Conservation (phyloP, 1,139 yeast genomes). For the Debaryomyces sp. region DNA sequence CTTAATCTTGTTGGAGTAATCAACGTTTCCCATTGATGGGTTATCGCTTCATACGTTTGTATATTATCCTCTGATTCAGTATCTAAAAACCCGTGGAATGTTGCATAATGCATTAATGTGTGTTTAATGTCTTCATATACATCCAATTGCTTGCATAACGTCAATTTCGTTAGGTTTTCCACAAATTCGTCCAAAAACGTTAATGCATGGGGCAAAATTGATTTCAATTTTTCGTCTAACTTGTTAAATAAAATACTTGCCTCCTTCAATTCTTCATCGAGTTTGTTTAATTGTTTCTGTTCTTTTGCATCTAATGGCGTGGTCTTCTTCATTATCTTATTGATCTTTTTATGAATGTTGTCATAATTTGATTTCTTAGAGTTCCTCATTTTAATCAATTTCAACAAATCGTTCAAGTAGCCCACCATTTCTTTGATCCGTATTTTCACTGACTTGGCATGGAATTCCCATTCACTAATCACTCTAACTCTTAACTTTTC, state of each 20-base stretch:
- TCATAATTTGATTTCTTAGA: slow-evolving; percentile 46
- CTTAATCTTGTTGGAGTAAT: slow-evolving; percentile 35
- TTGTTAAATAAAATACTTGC: slow-evolving; percentile 33
- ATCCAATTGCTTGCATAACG: slow-evolving; percentile 34
- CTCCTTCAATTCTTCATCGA: slow-evolving; percentile 33
- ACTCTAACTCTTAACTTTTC: slow-evolving; percentile 34
- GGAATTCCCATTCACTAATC: slow-evolving; percentile 33
- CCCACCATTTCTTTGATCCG: slow-evolving; percentile 43
- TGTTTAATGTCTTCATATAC: slow-evolving; percentile 31
- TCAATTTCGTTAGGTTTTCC: slow-evolving; percentile 39
- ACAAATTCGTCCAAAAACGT: slow-evolving; percentile 55
- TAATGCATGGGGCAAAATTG: slow-evolving; percentile 50
- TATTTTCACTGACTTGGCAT: slow-evolving; percentile 30
- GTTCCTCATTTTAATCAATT: slow-evolving; percentile 47
- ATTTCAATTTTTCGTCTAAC: slow-evolving; percentile 41
- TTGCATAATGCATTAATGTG: slow-evolving; percentile 35
- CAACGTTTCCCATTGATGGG: slow-evolving; percentile 33
- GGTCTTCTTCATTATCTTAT: slow-evolving; percentile 44
- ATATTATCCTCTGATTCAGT: slow-evolving; percentile 11
- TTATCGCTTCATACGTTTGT: slow-evolving; percentile 19
- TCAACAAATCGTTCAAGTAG: slow-evolving; percentile 38
- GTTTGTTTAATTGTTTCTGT: slow-evolving; percentile 29
- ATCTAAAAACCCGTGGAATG: slow-evolving; percentile 40
- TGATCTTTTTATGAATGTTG: slow-evolving; percentile 40
- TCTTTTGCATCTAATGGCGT: slow-evolving; percentile 43